Base-by-base conservation (phyloP, 2,329 filamentous ascomycete species). In the Chalaropsis ovoidea region DNA sequence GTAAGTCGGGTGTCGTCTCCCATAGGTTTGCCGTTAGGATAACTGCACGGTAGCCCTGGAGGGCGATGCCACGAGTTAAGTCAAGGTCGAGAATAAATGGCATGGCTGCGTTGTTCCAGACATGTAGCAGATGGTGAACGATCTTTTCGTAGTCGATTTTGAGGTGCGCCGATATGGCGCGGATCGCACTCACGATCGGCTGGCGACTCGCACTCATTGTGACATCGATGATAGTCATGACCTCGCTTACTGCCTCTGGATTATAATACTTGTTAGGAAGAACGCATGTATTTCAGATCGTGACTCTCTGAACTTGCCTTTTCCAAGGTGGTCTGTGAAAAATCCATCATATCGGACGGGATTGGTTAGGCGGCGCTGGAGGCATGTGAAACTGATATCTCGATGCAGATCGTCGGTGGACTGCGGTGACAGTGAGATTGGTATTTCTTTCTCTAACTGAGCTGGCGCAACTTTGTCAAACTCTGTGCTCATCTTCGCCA, bases 1-100 rank as follows among this genome's bases (percentile, higher is more conserved):
- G 17, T 13, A 43, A 35, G 13, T 49, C 31, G 5, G 39, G 19
- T 1, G 24, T 41, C 22, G 13, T 39, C n/a, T 62, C 35, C 64
- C 64, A 66, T 15, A 66, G 27, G 52, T 62, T 41, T 31, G 60
- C 54, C n/a, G 43, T 54, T 13, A 62, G 17, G 8, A 56, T 31
- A 19, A 66, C 54, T 19, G 64, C 64, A 15, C 58, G 64, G 15
- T 62, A 62, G 11, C 60, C 64, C 19, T 54, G 56, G 6, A 66
- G 45, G 17, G 64, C 31, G 1, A 66, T 45, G 8, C 64, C 64
- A 4, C 45, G 24, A 13, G 43, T 62, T 11, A 66, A 35, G 42
- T 66, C 47, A 17, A 62, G 22, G 22, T 66, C 64, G n/a, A 66
- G 22, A 15, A 63, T 66, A 22, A 54, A 66, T 19, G 58, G 56